Base-by-base conservation (phyloP, 1,284 basidiomycete species). In the Melampsora americana region DNA sequence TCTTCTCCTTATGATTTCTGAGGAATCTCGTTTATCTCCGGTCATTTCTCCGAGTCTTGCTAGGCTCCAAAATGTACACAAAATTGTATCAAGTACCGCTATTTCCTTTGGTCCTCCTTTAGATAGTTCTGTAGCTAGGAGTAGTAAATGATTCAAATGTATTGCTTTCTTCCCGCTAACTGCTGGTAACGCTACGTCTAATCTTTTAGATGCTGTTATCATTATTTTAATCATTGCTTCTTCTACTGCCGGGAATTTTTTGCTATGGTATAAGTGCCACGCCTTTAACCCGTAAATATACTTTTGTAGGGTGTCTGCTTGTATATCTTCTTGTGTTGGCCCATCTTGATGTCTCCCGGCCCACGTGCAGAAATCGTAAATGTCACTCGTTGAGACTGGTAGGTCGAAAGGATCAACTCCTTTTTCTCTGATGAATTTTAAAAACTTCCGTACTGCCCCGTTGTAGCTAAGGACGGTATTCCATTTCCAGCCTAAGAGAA, bases 241-340 rank as follows among this genome's bases (percentile, higher is more conserved):
- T 11, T 23, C 59, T 11, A 61, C 59, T 23, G 9, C 32, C 26
- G 66, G 66, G 46, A 46, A 68, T 9, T 2, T 23, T 7, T 42
- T 30, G 5, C 32, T 26, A 44, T 68, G 66, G n/a, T n/a, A n/a
- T n/a, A n/a, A n/a, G n/a, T n/a, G n/a, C n/a, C n/a, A n/a, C n/a
- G n/a, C n/a, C n/a, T 68, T 68, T 3, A 68, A 3, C 28, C 39
- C 66, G 28, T 20, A 68, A 16, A 68, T n/a, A 28, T 68, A 68
- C 12, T 50, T 44, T 32, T 20, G 6, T 2, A 69, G 20, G 11
- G 48, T 30, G 2, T 32, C 53, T 14, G 67, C 44, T 53, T 32
- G 11, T 28, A 69, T 69, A 16, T 69, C 48, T 20, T 53, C 11
- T 4, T 20, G 26, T 11, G 5, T 4, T 26, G 6, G 3, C 23